Conservation (phyloP, 2,329 filamentous ascomycete species). For the Ampelomyces quisqualis region DNA sequence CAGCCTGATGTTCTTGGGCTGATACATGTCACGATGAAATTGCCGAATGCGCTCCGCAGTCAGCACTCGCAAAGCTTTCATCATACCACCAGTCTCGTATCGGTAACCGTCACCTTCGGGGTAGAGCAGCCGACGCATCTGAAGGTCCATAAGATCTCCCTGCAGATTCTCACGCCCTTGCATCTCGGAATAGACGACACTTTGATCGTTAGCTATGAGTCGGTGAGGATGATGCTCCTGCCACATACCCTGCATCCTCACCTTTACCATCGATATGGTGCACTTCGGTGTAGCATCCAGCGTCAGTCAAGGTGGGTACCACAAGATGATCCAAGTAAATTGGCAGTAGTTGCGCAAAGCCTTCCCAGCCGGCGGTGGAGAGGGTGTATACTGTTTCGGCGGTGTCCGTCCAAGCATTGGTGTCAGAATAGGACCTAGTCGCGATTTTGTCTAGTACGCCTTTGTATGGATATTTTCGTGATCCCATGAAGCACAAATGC, state of each 20-base stretch:
- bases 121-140: slow-evolving; percentile 77
- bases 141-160: slow-evolving; percentile 82
- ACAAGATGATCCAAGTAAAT: slow-evolving; percentile 95
- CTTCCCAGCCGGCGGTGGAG: slow-evolving; percentile 94
- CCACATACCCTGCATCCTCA: slow-evolving; percentile 72
- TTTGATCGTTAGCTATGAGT: slow-evolving; percentile 19
- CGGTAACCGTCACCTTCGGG: slow-evolving; percentile 88
- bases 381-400: slow-evolving; percentile 97
- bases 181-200: slow-evolving; percentile 98
- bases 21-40: slow-evolving; percentile 96
- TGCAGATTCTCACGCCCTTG: slow-evolving; percentile 88
- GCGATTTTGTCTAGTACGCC: slow-evolving; percentile 92
- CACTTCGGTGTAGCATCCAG: slow-evolving; percentile 91
- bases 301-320: slow-evolving; percentile 86
- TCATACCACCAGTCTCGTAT: slow-evolving; percentile 98
- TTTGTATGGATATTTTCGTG: slow-evolving; percentile 90
- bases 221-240: not conserved
- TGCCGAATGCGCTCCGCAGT: slow-evolving; percentile 88
- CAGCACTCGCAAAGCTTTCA: slow-evolving; percentile 81
- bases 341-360: slow-evolving; percentile 89
- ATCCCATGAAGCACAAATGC: slow-evolving; percentile 65
- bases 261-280: slow-evolving; percentile 93
- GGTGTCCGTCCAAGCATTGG: slow-evolving; percentile 95
- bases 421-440: slow-evolving; percentile 86
- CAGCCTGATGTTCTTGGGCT: slow-evolving; percentile 90